These are phyloP conservation scores for Xylaria sp. DNA, from an alignment of 495 filamentous ascomycete species.

Conservation along the genomic window DNA sequence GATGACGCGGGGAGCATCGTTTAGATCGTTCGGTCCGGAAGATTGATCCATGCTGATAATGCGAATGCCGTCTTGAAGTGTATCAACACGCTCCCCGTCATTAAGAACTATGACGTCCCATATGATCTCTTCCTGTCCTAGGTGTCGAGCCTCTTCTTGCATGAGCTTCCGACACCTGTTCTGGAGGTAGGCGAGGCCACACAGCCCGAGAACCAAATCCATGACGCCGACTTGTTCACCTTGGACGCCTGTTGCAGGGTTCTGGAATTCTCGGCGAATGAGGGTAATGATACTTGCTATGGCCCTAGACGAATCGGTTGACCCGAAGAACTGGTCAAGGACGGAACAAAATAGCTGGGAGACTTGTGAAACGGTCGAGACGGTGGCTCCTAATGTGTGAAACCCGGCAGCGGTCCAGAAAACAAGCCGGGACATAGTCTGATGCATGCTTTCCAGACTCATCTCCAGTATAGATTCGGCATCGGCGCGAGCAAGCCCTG, in stretches of 20 bases:
- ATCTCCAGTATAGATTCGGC: constrained; percentile 68
- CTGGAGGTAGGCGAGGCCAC: constrained; percentile 76
- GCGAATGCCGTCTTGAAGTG: constrained; percentile 51
- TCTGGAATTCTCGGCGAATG: constrained; percentile 73
- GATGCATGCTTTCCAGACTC: constrained; percentile 68
- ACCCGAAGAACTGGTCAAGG: constrained; percentile 77
- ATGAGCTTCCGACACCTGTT: constrained; percentile 68
- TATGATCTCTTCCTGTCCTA: constrained; percentile 66
- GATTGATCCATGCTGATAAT: constrained; percentile 28
- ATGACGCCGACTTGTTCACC: constrained; percentile 69
- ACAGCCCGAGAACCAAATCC: constrained; percentile 70
- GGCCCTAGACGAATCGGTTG: constrained; percentile 80
- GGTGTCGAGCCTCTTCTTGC: constrained; percentile 59
- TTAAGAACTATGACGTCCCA: constrained; percentile 84
- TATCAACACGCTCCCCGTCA: constrained; percentile 66
- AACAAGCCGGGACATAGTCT: constrained; percentile 67
- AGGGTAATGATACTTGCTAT: constrained; percentile 79
- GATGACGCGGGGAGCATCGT: constrained; percentile 56
- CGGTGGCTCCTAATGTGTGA: constrained; percentile 67
- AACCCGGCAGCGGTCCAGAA: constrained; percentile 76
- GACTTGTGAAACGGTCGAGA: constrained; percentile 66
- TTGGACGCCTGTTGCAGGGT: constrained; percentile 62
- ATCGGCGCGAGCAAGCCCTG: constrained; percentile 63
- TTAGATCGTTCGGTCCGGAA: constrained; percentile 31
- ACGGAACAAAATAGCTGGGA: constrained; percentile 70